phyloP scores from a whole-genome alignment of 768 basidiomycete genomes.

The Stropharia rugosoannulata region DNA sequence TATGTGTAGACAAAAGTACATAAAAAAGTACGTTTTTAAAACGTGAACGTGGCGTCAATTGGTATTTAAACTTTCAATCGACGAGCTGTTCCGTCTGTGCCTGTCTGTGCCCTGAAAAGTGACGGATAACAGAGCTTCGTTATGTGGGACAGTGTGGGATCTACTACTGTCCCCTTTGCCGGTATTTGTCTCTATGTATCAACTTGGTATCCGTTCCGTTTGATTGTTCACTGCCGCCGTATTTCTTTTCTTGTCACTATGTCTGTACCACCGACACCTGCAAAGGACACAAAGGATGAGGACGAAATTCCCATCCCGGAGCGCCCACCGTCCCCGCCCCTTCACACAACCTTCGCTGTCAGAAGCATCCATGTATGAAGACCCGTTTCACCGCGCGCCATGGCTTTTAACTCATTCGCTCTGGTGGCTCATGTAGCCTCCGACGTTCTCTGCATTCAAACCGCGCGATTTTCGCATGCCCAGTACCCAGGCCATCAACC shows the following conservation, averaged over 20 bases:
- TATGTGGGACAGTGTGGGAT: no score
- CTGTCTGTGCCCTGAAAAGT: no score
- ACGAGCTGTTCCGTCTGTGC: no score
- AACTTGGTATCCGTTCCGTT: neutral
- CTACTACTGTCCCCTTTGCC: no score
- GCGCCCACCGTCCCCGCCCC: constrained; percentile 70
- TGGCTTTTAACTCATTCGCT: constrained; percentile 18
- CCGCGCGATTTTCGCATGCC: constrained; percentile 72
- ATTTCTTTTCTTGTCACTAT: neutral
- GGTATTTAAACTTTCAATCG: no score
- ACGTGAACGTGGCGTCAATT: no score
- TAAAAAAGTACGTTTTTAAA: neutral
- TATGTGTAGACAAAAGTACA: neutral
- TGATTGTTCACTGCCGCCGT: neutral
- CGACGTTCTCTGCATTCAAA: constrained; percentile 78
- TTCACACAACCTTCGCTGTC: constrained; percentile 65
- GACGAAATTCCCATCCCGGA: constrained; percentile 57
- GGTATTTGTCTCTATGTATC: no score
- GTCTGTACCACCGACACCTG: constrained; percentile 9
- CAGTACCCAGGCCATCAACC: constrained; percentile 64
- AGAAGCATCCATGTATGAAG: constrained; percentile 72
- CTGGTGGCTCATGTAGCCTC: constrained; percentile 47
- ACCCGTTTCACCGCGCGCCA: constrained; percentile 15
- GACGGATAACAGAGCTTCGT: no score
- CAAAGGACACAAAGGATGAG: constrained; percentile 48